A percentile compares a stretch with the other conserved stretches of the same genome.
phyloP scores from a whole-genome alignment of 306 rosid species.

The Citrullus mucosospermus region DNA sequence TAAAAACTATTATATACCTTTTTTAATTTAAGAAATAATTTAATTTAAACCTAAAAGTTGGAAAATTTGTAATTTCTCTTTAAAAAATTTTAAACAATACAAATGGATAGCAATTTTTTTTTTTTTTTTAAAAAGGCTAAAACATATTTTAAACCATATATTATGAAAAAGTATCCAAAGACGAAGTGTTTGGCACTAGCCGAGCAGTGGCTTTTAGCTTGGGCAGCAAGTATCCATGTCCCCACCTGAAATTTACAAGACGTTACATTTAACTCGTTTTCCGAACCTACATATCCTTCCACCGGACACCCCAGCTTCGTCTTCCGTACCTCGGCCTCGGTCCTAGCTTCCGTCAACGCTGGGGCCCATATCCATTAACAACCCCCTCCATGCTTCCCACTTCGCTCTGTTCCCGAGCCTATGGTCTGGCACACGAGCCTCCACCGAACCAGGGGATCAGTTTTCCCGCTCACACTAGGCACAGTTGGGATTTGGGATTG shows the following conservation, averaged over 20 bases:
- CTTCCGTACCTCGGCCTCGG: conserved; percentile 23
- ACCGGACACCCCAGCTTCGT: conserved; percentile 4
- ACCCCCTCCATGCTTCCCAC: background rate
- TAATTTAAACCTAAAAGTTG: too few species aligned
- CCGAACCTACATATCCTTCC: conserved; percentile 10
- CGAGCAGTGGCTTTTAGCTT: conserved; percentile 5
- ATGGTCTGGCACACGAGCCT: conserved; percentile 16
- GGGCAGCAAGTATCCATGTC: conserved; percentile 25
- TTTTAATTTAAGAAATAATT: too few species aligned
- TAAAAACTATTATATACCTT: too few species aligned
- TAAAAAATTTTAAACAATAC: too few species aligned
- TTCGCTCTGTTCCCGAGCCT: background rate
- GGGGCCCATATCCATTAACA: background rate
- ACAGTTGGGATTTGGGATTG: background rate
- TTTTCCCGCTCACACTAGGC: conserved; percentile 57
- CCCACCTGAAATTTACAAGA: conserved; percentile 9
- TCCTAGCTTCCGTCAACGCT: conserved; percentile 18
- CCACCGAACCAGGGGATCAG: conserved; percentile 5
- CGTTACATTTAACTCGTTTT: conserved; percentile 22
- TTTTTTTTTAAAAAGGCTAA: too few species aligned
- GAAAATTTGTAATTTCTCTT: too few species aligned
- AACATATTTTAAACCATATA: too few species aligned
- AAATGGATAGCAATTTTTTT: too few species aligned
- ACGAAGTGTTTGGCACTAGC: background rate
- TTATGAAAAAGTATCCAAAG: background rate